These are phyloP conservation scores for Capsaspora owczarzaki DNA, from an alignment of 78 protist genomes.

Conservation along the genomic window DNA sequence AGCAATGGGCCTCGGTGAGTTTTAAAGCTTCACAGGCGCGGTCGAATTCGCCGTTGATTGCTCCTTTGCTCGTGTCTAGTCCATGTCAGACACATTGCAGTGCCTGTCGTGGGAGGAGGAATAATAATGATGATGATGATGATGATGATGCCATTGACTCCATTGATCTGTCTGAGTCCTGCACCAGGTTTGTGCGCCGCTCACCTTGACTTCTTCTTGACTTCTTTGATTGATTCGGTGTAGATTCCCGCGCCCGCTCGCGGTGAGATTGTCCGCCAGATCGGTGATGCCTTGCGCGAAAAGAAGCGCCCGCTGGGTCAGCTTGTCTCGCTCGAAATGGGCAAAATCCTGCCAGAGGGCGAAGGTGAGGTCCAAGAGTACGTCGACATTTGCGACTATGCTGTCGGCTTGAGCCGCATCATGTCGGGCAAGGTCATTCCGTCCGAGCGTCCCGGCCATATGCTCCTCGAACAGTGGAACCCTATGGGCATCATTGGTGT, in stretches of 20 bases:
- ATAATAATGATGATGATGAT: too few species aligned
- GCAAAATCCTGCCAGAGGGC: slow-evolving; percentile 82
- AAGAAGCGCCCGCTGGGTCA: slow-evolving; percentile 52
- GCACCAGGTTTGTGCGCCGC: background rate
- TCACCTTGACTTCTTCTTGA: background rate
- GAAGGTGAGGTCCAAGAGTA: slow-evolving; percentile 86
- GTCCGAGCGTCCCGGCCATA: slow-evolving; percentile 76
- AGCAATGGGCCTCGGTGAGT: background rate
- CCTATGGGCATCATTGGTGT: slow-evolving; percentile 83
- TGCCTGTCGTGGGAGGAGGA: too few species aligned
- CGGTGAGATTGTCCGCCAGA: slow-evolving; percentile 79
- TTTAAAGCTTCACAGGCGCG: too few species aligned
- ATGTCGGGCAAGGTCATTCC: slow-evolving; percentile 74
- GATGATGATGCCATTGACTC: background rate
- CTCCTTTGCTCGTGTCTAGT: too few species aligned
- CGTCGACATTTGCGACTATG: slow-evolving; percentile 83
- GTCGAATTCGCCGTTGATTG: too few species aligned
- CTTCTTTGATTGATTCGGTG: background rate
- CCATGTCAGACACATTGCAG: too few species aligned
- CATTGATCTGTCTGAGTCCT: background rate
- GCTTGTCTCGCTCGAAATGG: slow-evolving; percentile 81
- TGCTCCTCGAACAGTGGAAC: slow-evolving; percentile 76
- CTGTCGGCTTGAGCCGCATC: slow-evolving; percentile 68
- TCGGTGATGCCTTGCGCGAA: slow-evolving; percentile 62
- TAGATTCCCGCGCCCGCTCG: slow-evolving; percentile 70